phyloP scores from a whole-genome alignment of 106 monocot species.

The Narthecium ossifragum region DNA sequence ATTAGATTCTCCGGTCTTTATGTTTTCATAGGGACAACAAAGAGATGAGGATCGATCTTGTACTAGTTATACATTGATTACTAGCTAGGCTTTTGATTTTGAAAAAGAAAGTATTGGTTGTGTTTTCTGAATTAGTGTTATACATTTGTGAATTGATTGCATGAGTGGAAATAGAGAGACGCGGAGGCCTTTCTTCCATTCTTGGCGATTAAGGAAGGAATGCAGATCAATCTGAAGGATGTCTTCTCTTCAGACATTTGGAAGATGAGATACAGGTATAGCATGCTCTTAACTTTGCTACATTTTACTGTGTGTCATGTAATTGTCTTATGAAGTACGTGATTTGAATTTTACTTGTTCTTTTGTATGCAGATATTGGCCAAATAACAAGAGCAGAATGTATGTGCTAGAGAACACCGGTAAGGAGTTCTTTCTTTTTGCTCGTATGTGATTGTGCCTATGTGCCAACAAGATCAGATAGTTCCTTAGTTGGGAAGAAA shows the following conservation, averaged over 20 bases:
- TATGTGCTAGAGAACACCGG: constrained; percentile 6
- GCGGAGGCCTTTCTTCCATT: not conserved
- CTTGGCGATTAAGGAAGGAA: not conserved
- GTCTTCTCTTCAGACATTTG: not conserved
- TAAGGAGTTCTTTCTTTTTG: not conserved
- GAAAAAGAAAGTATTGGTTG: too few species aligned
- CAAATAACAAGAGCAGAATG: constrained; percentile 3
- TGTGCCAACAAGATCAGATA: too few species aligned
- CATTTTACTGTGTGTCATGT: too few species aligned
- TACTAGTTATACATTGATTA: too few species aligned
- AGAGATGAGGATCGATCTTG: too few species aligned
- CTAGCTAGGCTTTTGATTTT: too few species aligned
- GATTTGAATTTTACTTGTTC: not conserved
- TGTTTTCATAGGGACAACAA: too few species aligned
- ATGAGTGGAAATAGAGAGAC: not conserved
- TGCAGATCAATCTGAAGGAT: not conserved
- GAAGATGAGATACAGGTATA: not conserved
- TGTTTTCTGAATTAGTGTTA: not conserved
- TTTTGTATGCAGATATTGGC: constrained; percentile 3
- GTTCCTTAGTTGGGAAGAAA: too few species aligned
- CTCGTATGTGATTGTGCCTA: too few species aligned
- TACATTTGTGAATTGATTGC: not conserved
- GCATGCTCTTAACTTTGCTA: not conserved
- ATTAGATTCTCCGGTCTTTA: too few species aligned
- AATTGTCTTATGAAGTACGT: not conserved